These are phyloP conservation scores for Xylogone sp. DNA, from an alignment of 2,329 filamentous ascomycete species.

Conservation along the genomic window DNA sequence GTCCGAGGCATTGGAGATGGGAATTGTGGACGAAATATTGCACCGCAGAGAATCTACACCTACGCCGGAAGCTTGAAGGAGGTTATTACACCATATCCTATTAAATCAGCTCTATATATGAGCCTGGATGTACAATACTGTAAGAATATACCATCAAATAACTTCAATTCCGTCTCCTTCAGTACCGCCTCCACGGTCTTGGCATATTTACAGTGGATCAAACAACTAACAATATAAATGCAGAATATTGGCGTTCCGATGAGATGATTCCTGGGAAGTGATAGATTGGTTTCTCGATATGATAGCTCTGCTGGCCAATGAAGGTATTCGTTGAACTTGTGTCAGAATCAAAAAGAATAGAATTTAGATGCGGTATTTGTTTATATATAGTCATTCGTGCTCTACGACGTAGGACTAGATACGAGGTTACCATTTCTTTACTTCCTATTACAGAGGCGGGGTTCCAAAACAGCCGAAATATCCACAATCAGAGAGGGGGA, in stretches of 20 bases:
- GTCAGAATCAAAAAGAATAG: too few relatives aligned
- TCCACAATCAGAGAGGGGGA: background rate
- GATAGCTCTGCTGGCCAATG: too few relatives aligned
- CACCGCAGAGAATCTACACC: conserved; percentile 46
- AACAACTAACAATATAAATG: too few relatives aligned
- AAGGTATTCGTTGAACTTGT: too few relatives aligned
- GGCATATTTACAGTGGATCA: too few relatives aligned
- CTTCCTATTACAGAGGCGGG: background rate
- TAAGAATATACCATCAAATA: too few relatives aligned
- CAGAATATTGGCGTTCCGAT: too few relatives aligned
- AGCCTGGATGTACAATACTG: conserved; percentile 9
- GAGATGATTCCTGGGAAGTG: too few relatives aligned
- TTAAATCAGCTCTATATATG: conserved; percentile 40
- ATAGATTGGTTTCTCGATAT: too few relatives aligned
- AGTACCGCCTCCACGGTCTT: too few relatives aligned
- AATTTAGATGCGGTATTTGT: too few relatives aligned
- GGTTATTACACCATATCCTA: conserved; percentile 41
- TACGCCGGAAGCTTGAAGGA: conserved; percentile 35
- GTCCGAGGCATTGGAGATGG: conserved; percentile 81
- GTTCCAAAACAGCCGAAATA: background rate
- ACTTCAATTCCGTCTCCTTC: too few relatives aligned
- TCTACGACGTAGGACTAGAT: background rate
- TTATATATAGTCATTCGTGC: background rate
- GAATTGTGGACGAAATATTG: conserved; percentile 88
- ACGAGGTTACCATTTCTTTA: background rate